Conservation (phyloP, 176 grass and related monocot species). For the Carex kokanica region DNA sequence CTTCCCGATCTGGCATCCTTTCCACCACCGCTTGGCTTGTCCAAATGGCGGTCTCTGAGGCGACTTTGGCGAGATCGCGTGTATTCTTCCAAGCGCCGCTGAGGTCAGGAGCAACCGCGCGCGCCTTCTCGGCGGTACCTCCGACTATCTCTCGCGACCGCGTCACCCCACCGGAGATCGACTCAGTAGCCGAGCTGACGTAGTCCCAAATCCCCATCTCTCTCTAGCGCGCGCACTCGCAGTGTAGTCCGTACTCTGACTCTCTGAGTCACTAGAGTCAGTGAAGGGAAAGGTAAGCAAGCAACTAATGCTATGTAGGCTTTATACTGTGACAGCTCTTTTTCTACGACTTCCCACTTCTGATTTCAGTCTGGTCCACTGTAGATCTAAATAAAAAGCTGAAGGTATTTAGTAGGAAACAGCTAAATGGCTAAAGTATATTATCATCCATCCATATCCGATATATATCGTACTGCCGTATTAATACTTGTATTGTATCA, state of each 20-base stretch:
- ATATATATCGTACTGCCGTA: no score
- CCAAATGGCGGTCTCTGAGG: background rate
- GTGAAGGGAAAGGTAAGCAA: background rate
- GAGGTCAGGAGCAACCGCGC: background rate
- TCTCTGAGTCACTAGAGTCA: background rate
- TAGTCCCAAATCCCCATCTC: constrained; percentile 26
- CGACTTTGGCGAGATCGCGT: background rate
- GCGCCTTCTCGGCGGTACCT: background rate
- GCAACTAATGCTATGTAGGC: no score
- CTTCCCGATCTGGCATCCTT: constrained; percentile 21
- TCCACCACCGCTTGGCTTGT: background rate
- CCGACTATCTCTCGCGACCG: background rate
- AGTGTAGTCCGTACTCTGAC: background rate
- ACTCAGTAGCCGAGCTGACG: background rate
- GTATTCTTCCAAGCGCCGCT: background rate
- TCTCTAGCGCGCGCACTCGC: background rate
- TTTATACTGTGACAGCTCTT: no score
- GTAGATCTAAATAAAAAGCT: no score
- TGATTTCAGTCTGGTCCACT: background rate
- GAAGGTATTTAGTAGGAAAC: no score
- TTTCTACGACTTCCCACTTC: background rate
- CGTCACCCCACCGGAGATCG: background rate
- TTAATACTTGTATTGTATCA: no score
- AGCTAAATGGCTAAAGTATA: no score
- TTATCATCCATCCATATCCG: no score